Base-by-base conservation (phyloP, 441 rosid species). In the Pelargonium australe region DNA sequence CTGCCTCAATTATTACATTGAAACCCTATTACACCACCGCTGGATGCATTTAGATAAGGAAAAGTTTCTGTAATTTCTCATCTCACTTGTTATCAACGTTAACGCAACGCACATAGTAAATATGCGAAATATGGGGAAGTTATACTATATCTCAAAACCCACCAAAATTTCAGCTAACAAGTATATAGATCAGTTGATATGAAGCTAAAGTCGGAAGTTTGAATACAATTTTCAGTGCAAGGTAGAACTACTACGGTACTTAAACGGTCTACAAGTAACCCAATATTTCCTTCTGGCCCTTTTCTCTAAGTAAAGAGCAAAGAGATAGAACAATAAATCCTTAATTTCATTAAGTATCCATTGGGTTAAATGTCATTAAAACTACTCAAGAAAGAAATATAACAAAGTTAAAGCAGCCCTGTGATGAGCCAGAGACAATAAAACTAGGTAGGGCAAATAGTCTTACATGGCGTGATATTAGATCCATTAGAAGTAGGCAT, bases 401-500 rank as follows among this genome's bases (percentile, higher is more conserved):
- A 25, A 19, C n/a, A 20, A 63, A 51, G 63, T 2, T 7, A 12
- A 17, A 23, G 23, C 65, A 64, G 28, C 67, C 41, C 51, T 25
- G 0, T 43, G 47, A 65, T 25, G 16, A 8, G 66, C 12, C 10
- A 17, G 7, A 10, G 40, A 67, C 23, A 57, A 41, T 12, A 43
- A 71, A 64, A 17, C 43, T 1, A 51, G 19, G 58, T 34, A 71
- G 57, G 51, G 12, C 4, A 74, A 73, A 69, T 63, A 79, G 68
- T 71, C 89, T 82, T 88, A 95, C 99, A 73, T 68, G 82, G 76
- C 72, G 90, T 73, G 61, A 90, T 77, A 78, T 81, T 92, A 72
- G 86, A 85, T 71, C 98, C 98, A 77, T 90, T 92, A 41, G 96
- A 77, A 73, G 82, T 78, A 70, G 88, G 83, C 66, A 90, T 65